Evolutionary conservation across 768 basidiomycete species (phyloP).

Genomic region (Boletus coccyginus): DNA sequence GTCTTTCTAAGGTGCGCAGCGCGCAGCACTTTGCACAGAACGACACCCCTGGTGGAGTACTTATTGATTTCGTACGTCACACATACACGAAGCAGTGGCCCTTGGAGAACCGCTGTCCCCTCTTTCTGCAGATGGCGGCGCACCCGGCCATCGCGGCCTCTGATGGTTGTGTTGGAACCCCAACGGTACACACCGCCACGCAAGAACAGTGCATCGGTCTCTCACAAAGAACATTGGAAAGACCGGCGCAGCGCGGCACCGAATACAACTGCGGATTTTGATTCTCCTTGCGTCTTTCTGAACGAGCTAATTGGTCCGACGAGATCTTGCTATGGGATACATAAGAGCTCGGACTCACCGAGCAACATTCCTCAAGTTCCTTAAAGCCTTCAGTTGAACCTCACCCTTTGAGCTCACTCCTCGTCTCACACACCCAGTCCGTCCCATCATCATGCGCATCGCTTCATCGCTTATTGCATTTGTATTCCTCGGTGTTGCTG

Average conservation of each 20-base stretch:
- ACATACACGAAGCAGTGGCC: background rate
- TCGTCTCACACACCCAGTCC: background rate
- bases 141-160: background rate
- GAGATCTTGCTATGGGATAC: background rate
- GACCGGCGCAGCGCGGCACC: no score
- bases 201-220: background rate
- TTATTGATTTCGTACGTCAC: background rate
- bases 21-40: slow-evolving; percentile 8
- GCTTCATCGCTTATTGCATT: slow-evolving; percentile 1
- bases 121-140: background rate
- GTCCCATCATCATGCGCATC: slow-evolving; percentile 9
- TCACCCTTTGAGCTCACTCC: background rate
- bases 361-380: background rate
- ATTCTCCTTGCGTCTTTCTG: background rate
- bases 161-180: background rate
- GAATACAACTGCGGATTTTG: slow-evolving; percentile 6
- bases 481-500: background rate
- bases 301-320: background rate
- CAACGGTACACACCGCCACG: background rate
- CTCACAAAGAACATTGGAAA: background rate
- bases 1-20: background rate
- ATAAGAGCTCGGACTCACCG: slow-evolving; percentile 5
- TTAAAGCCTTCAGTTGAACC: background rate
- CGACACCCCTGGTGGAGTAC: background rate
- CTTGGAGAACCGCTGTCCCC: background rate